Evolutionary conservation across 1,284 basidiomycete species (phyloP).

Genomic region (Cronartium ribicola): DNA sequence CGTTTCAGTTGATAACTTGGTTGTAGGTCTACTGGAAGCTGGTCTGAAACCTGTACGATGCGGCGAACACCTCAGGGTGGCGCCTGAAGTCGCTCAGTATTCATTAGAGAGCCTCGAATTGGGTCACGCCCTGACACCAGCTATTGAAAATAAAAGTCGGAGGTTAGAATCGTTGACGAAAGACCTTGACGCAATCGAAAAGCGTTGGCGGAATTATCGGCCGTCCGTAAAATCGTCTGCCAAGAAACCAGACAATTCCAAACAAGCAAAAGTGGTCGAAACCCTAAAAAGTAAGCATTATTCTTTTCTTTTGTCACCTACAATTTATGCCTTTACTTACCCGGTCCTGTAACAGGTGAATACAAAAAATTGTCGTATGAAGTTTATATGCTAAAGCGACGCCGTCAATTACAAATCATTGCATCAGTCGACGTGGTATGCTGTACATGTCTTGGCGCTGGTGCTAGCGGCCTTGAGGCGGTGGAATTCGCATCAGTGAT

Average conservation of each 20-base stretch:
- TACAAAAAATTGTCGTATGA: background rate
- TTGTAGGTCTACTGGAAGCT: constrained; percentile 52
- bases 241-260: background rate
- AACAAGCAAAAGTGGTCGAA: constrained; percentile 1
- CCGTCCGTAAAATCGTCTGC: background rate
- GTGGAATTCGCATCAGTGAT: constrained; percentile 5
- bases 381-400: constrained; percentile 8
- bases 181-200: constrained; percentile 6
- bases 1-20: constrained; percentile 86
- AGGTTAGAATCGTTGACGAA: background rate
- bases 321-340: background rate
- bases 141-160: background rate
- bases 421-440: background rate
- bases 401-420: constrained; percentile 1
- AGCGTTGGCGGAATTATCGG: background rate
- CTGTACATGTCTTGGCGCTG: constrained; percentile 8
- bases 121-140: constrained; percentile 54
- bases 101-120: constrained; percentile 68
- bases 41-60: constrained; percentile 72
- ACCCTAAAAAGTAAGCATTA: constrained; percentile 3
- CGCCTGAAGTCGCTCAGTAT: constrained; percentile 59
- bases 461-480: background rate
- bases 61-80: constrained; percentile 64
- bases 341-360: background rate
- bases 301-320: background rate